These are phyloP conservation scores for Hypericum perforatum DNA, from an alignment of 345 rosid genomes.

Conservation along the genomic window DNA sequence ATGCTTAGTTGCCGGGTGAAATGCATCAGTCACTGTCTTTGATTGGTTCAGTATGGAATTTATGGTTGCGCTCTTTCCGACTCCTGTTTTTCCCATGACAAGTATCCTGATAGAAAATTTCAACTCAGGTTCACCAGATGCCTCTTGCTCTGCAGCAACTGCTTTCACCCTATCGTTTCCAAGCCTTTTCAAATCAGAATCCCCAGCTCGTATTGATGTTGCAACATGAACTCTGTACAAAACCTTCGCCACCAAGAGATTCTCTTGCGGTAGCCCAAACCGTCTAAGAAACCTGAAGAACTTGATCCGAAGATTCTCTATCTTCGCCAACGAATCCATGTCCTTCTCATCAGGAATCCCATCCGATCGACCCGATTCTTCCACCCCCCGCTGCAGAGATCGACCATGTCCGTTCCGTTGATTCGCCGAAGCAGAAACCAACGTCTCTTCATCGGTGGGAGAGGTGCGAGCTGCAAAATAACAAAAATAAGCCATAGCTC, in stretches of 20 bases:
- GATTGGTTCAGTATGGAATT: conserved; percentile 70
- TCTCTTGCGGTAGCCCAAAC: conserved; percentile 50
- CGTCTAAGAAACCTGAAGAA: conserved; percentile 60
- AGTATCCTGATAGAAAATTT: conserved; percentile 67
- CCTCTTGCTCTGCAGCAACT: conserved; percentile 65
- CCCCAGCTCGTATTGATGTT: conserved; percentile 63
- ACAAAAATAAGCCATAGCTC: neutral
- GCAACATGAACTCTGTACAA: conserved; percentile 71
- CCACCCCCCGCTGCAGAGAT: conserved; percentile 31
- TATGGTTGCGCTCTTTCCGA: conserved; percentile 95
- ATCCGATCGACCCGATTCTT: conserved; percentile 26
- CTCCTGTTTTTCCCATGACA: conserved; percentile 87
- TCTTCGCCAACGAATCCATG: conserved; percentile 43
- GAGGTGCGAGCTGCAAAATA: conserved; percentile 29
- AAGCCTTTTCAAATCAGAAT: conserved; percentile 46
- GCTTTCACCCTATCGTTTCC: conserved; percentile 43
- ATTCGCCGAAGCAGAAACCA: conserved; percentile 30
- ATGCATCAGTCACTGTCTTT: conserved; percentile 64
- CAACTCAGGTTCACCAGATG: conserved; percentile 50
- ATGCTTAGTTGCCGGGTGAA: conserved; percentile 53
- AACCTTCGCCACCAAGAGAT: conserved; percentile 67
- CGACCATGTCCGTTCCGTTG: conserved; percentile 27
- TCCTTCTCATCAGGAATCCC: conserved; percentile 18
- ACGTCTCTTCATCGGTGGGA: conserved; percentile 24
- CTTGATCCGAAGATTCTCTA: conserved; percentile 59